phyloP scores from a whole-genome alignment of 2,329 filamentous ascomycete species.

The Dactylellina leptospora region DNA sequence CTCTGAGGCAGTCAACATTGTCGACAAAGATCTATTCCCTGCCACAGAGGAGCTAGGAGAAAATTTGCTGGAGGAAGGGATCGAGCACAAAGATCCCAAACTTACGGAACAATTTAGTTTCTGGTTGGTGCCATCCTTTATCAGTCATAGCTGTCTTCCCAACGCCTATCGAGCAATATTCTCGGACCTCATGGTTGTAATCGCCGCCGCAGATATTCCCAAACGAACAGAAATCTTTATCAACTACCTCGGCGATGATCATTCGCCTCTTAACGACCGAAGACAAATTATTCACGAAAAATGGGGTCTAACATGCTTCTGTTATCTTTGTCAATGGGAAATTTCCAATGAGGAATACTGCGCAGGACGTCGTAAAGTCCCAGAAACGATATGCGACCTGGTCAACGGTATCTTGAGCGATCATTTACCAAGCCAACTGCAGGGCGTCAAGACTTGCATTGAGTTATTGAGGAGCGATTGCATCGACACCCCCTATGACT shows the following conservation, averaged over 20 bases:
- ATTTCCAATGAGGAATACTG: slow-evolving; percentile 6
- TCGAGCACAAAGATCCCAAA: not conserved
- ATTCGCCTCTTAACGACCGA: slow-evolving; percentile 12
- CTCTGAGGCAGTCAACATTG: not conserved
- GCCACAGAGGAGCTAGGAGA: not conserved
- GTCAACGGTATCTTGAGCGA: not conserved
- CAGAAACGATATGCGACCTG: slow-evolving; percentile 9
- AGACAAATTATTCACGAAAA: not conserved
- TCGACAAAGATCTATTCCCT: slow-evolving; percentile 1
- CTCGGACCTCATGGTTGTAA: slow-evolving; percentile 24
- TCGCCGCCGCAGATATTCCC: slow-evolving; percentile 15
- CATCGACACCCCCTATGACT: slow-evolving; percentile 15
- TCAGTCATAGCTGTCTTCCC: slow-evolving; percentile 46
- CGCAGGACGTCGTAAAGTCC: not conserved
- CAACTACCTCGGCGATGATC: slow-evolving; percentile 41
- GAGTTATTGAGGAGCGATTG: not conserved
- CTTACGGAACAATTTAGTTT: slow-evolving; percentile 19
- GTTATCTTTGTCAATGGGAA: slow-evolving; percentile 26
- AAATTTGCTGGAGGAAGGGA: too few species aligned
- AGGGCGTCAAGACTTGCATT: slow-evolving; percentile 17
- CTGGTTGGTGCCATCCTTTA: slow-evolving; percentile 22
- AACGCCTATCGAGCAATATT: slow-evolving; percentile 32
- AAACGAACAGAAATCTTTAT: slow-evolving; percentile 21
- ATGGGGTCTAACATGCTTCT: slow-evolving; percentile 19
- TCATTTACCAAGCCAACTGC: slow-evolving; percentile 1